Base-by-base conservation (phyloP, 768 basidiomycete genomes). In the Amanita thiersii region DNA sequence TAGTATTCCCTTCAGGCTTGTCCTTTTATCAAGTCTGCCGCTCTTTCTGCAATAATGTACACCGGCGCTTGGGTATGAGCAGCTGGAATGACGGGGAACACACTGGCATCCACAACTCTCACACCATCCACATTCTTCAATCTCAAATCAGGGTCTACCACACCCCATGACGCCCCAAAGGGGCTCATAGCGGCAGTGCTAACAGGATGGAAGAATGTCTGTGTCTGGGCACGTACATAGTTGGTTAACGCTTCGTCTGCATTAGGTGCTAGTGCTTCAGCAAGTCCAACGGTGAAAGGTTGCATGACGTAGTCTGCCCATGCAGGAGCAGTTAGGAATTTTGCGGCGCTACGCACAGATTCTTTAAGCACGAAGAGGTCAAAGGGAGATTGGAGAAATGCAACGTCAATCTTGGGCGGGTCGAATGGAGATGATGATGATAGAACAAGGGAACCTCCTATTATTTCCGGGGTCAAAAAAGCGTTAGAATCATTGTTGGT, bases 91-190 rank as follows among this genome's bases (percentile, higher is more conserved):
- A n/a, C n/a, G n/a, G n/a, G n/a, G n/a, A 51, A 49, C 18, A 66
- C 50, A 21, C 60, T 61, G 11, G 59, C 55, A 51, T 68, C 64
- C 6, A 66, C 59, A 14, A 68, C 50, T 12, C 65, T 50, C 12
- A 68, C 37, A 1, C 60, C 64, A 1, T 21, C 35, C 1, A 58
- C 46, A 4, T 58, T 57, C 50, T 65, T 63, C 10, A 67, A 58
- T 20, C 32, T 44, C 37, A 67, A 46, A 32, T 62, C 51, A 3
- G 50, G 45, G 28, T 49, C 48, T 14, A 49, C 32, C 8, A 51
- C 50, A 20, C 50, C 50, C 25, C 32, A 45, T 3, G 43, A 33
- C 2, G 58, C 57, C 21, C 46, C 45, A 34, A 39, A 39, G 1
- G 60, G 44, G 4, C 54, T 52, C 58, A 64, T 62, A 3, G 46